phyloP scores from a whole-genome alignment of 2,329 filamentous ascomycete genomes.

The Sphaerulina musiva region DNA sequence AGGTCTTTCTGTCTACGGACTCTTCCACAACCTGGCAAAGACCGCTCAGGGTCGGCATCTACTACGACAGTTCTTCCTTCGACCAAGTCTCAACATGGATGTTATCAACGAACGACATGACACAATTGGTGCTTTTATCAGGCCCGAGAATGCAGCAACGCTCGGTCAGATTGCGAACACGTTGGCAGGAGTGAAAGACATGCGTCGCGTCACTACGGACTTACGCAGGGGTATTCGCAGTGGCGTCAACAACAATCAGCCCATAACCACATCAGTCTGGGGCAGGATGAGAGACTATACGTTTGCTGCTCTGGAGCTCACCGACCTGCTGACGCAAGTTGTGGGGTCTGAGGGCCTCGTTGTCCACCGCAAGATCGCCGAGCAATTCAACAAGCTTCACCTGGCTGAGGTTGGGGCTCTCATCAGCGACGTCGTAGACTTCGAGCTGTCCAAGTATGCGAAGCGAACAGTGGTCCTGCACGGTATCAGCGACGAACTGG shows the following conservation, averaged over 20 bases:
- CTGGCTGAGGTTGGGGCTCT: constrained; percentile 62
- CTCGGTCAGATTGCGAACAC: constrained; percentile 53
- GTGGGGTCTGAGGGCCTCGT: constrained; percentile 47
- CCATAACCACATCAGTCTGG: constrained; percentile 58
- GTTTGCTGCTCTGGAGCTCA: constrained; percentile 62
- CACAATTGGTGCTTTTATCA: constrained; percentile 60
- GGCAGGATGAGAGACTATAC: constrained; percentile 66
- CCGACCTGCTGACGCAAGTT: constrained; percentile 56
- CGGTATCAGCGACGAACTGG: constrained; percentile 67
- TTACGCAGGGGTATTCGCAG: constrained; percentile 69
- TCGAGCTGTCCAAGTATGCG: constrained; percentile 65
- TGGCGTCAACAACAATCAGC: constrained; percentile 50
- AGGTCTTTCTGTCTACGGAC: constrained; percentile 72
- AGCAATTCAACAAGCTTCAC: constrained; percentile 52
- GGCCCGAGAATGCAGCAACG: constrained; percentile 57
- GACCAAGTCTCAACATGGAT: constrained; percentile 63
- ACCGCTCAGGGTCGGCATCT: constrained; percentile 71
- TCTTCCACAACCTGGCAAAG: constrained; percentile 67
- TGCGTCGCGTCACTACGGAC: constrained; percentile 60
- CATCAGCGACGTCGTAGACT: constrained; percentile 71
- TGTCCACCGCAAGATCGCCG: constrained; percentile 53
- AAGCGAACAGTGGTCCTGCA: constrained; percentile 65
- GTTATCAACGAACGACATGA: constrained; percentile 66
- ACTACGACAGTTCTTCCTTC: constrained; percentile 74
- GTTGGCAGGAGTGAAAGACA: constrained; percentile 68